Percentiles rank a stretch among this genome's conserved stretches.
Evolutionary conservation across 1,139 yeast genomes (phyloP).

Genomic region (Meyerozyma elateridarum): DNA sequence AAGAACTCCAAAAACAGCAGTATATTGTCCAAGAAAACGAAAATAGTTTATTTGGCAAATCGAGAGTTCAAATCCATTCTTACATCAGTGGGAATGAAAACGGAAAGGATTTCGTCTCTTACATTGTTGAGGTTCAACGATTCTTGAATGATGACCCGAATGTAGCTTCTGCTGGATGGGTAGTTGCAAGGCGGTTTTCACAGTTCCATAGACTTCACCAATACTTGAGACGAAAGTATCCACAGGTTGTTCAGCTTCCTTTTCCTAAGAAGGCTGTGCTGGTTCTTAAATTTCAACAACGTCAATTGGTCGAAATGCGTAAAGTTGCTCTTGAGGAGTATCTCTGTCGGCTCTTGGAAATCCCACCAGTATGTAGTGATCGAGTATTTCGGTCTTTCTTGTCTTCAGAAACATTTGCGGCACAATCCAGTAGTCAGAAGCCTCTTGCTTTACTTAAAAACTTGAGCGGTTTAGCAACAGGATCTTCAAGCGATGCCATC

Average conservation of each 20-base stretch:
- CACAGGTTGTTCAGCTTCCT: slow-evolving; percentile 44
- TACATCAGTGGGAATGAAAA: slow-evolving; percentile 54
- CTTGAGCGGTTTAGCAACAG: background rate
- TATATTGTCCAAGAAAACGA: slow-evolving; percentile 80
- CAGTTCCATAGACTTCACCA: slow-evolving; percentile 74
- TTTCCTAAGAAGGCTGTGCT: slow-evolving; percentile 63
- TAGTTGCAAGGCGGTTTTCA: slow-evolving; percentile 80
- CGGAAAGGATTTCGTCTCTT: slow-evolving; percentile 61
- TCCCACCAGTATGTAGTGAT: slow-evolving; percentile 71
- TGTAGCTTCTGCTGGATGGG: slow-evolving; percentile 72
- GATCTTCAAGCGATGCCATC: too few species aligned
- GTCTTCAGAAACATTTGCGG: slow-evolving; percentile 66
- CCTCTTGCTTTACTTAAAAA: background rate
- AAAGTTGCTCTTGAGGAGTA: slow-evolving; percentile 59
- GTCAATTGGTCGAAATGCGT: slow-evolving; percentile 61
- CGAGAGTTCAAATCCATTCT: slow-evolving; percentile 61
- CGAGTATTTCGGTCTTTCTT: slow-evolving; percentile 69
- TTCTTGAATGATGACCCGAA: slow-evolving; percentile 38
- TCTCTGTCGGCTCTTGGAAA: slow-evolving; percentile 49
- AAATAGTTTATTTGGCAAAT: slow-evolving; percentile 69
- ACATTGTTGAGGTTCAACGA: slow-evolving; percentile 73
- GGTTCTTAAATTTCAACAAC: slow-evolving; percentile 62
- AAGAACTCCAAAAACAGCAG: slow-evolving; percentile 75
- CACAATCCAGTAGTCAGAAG: background rate
- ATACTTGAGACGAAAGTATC: slow-evolving; percentile 52